Evolutionary conservation across 192 early-diverging fungal genomes (phyloP).

Genomic region (Linnemannia exigua): DNA sequence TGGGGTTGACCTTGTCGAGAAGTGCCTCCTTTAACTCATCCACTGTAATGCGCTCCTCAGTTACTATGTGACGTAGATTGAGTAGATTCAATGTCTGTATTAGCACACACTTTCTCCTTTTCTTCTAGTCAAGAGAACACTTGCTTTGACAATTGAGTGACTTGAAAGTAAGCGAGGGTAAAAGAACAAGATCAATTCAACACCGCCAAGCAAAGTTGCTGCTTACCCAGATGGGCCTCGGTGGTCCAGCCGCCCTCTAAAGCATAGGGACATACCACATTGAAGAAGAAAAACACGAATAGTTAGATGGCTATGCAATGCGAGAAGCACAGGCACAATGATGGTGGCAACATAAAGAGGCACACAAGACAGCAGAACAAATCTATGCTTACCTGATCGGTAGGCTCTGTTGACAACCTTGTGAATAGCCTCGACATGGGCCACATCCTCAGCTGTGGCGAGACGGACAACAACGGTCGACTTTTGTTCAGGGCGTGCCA

Average conservation of each 20-base stretch:
- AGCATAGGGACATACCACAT: not conserved
- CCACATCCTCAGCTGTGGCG: conserved; percentile 28
- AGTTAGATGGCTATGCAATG: not conserved
- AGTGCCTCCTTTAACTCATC: conserved; percentile 52
- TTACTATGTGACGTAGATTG: conserved; percentile 22
- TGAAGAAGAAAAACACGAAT: not conserved
- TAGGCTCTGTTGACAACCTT: conserved; percentile 63
- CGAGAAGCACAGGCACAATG: not conserved
- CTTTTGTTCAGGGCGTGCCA: conserved; percentile 41
- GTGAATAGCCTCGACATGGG: conserved; percentile 24
- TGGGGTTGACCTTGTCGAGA: conserved; percentile 47
- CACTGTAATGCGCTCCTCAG: conserved; percentile 54
- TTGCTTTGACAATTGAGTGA: not conserved
- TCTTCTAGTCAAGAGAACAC: not conserved
- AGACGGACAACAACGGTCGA: conserved; percentile 44
- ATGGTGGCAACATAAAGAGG: not conserved
- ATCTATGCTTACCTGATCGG: conserved; percentile 49
- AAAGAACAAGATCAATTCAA: too few relatives aligned
- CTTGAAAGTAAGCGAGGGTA: not conserved
- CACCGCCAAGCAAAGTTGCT: not conserved
- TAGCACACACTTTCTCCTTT: too few relatives aligned
- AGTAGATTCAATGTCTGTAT: too few relatives aligned
- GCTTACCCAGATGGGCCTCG: conserved; percentile 55
- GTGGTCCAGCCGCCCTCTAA: conserved; percentile 66
- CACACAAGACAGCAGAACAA: not conserved